Percentiles rank a stretch among this genome's conserved stretches.
These are phyloP conservation scores for Entonaema liquescens DNA, from an alignment of 495 filamentous ascomycete species.

Conservation along the genomic window DNA sequence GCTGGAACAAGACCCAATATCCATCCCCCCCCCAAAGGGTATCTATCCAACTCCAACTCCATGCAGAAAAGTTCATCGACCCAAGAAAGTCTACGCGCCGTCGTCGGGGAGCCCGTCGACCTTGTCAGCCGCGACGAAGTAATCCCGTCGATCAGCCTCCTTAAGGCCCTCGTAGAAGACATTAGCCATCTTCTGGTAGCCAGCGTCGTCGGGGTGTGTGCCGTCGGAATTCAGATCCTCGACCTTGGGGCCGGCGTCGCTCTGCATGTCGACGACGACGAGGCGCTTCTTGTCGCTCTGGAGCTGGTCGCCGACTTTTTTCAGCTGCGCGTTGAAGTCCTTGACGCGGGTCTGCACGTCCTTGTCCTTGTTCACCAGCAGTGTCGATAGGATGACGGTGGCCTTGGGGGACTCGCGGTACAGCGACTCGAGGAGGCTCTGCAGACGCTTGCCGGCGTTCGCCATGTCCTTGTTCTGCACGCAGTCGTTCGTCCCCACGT, in stretches of 20 bases:
- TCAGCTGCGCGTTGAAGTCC: constrained; percentile 43
- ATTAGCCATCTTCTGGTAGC: constrained; percentile 63
- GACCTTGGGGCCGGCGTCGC: constrained; percentile 40
- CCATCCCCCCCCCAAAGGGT: neutral
- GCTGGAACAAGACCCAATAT: neutral
- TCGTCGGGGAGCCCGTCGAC: constrained; percentile 26
- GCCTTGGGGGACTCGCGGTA: constrained; percentile 27
- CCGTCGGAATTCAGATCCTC: constrained; percentile 54
- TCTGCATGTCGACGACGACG: constrained; percentile 61
- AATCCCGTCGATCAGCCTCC: constrained; percentile 20
- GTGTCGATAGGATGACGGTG: constrained; percentile 38
- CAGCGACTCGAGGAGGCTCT: constrained; percentile 17
- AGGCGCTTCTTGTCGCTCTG: constrained; percentile 42
- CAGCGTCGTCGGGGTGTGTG: constrained; percentile 60
- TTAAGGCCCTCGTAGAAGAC: constrained; percentile 59
- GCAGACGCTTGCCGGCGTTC: constrained; percentile 39
- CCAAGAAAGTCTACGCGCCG: constrained; percentile 1
- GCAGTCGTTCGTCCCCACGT: constrained; percentile 52
- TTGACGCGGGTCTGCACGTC: constrained; percentile 33
- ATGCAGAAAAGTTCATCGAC: neutral
- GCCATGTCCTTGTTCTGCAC: constrained; percentile 31
- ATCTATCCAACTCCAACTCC: neutral
- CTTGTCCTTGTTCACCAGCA: constrained; percentile 33
- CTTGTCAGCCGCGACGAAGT: constrained; percentile 10
- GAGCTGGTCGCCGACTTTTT: constrained; percentile 17